Evolutionary conservation across 1,284 basidiomycete species (phyloP), one percentile per base, ranked within the genome.

Genomic region (Filobasidium uniguttulatum): DNA sequence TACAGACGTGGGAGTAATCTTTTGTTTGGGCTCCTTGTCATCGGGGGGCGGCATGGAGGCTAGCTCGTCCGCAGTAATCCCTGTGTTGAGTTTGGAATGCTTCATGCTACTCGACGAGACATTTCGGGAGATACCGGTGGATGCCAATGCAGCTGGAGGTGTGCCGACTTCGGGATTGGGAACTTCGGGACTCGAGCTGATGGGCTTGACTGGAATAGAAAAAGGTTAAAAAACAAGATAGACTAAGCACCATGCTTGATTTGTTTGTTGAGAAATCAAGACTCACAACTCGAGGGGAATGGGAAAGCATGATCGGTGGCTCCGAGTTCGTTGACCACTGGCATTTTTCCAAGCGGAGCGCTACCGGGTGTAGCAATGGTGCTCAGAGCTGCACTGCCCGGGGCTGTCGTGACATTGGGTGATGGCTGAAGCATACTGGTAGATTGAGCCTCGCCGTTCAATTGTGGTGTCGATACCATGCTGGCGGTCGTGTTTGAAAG

Each of bases 121-220:
- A 19, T 33, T 28, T 49, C 54, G 26, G 48, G 40, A 15, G 40
- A 14, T 56, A 33, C 30, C 59, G 52, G 10, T 59, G 56, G 12
- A 56, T 60, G 4, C 56, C 56, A 8, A 63, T 65, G 6, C 49
- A 56, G 38, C 59, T 58, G 40, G 50, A 52, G 5, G 44, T 20
- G 14, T 45, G 45, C 22, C 62, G 55, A 3, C 64, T 65, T 64
- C 66, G 65, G 33, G 62, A 56, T 1, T 60, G 57, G 0, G 66
- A 63, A 7, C n/a, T n/a, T 56, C 48, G 1, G 34, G 43, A n/a
- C 43, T 43, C 2, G 48, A 50, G 26, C 41, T 49, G 40, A 30
- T 34, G 14, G 33, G n/a, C 26, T 50, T 43, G 17, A 43, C 19
- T 6, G 48, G 48, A 23, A 45, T 44, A n/a, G n/a, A n/a, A n/a